Evolutionary conservation across 2,329 filamentous ascomycete genomes (phyloP).

Genomic region (Helminthosporium solani): DNA sequence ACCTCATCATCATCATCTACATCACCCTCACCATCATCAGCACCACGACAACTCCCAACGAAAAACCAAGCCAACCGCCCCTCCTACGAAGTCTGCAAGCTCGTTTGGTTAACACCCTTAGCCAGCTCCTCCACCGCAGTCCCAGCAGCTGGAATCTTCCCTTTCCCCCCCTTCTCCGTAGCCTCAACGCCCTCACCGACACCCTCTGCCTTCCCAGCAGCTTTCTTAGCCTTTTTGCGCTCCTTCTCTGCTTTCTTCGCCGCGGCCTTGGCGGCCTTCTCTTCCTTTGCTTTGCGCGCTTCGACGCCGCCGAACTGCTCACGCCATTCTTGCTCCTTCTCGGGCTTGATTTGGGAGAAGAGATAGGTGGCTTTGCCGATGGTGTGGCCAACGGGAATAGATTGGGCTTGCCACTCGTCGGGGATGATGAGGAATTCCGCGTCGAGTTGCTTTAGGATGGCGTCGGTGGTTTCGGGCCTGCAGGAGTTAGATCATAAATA

Average conservation of each 20-base stretch:
- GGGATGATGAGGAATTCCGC: conserved; percentile 60
- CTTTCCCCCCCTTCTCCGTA: conserved; percentile 68
- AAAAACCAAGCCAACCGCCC: neutral
- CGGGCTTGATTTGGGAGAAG: conserved; percentile 78
- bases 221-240: conserved; percentile 59
- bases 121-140: conserved; percentile 48
- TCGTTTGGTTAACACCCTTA: conserved; percentile 48
- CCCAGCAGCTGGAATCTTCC: conserved; percentile 34
- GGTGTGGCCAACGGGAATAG: conserved; percentile 65
- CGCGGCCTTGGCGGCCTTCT: conserved; percentile 61
- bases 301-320: conserved; percentile 69
- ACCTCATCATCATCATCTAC: no score
- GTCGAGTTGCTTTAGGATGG: conserved; percentile 77
- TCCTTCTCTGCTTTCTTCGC: conserved; percentile 65
- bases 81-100: conserved; percentile 44
- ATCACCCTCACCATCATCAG: no score
- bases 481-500: neutral
- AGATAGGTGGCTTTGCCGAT: conserved; percentile 79
- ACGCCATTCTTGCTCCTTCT: conserved; percentile 82
- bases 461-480: conserved; percentile 51
- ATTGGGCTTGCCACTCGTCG: conserved; percentile 41
- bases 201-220: conserved; percentile 57
- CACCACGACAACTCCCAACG: no score
- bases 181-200: conserved; percentile 74
- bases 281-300: conserved; percentile 67